A percentile compares a stretch with the other conserved stretches of the same genome.
Conservation (phyloP, 805 yeast species). For the Yamadazyma paraphyllophila region DNA sequence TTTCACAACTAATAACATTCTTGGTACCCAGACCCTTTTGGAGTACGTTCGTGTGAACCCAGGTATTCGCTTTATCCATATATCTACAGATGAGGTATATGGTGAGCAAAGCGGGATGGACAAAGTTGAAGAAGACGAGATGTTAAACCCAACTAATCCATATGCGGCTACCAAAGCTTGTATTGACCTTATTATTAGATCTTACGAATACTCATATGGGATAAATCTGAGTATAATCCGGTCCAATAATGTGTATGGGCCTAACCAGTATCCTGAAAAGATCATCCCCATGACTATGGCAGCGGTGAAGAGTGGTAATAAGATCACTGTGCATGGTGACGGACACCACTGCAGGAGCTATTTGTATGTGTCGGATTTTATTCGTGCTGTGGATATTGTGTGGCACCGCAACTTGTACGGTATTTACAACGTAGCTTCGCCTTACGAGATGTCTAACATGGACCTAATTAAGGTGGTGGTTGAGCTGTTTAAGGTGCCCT, state of each 20-base stretch:
- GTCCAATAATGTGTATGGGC: conserved; percentile 54
- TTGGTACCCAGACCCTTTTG: conserved; percentile 47
- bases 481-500: conserved; percentile 9
- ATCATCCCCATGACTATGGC: conserved; percentile 36
- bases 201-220: conserved; percentile 43
- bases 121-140: conserved; percentile 32
- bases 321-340: conserved; percentile 46
- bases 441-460: conserved; percentile 26
- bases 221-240: conserved; percentile 44
- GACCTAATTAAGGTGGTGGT: conserved; percentile 22
- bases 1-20: conserved; percentile 45
- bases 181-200: conserved; percentile 45
- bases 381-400: conserved; percentile 35
- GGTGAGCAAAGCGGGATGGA: conserved; percentile 36
- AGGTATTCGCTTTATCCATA: conserved; percentile 34
- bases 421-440: conserved; percentile 25
- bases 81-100: conserved; percentile 61
- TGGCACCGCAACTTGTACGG: conserved; percentile 17
- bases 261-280: conserved; percentile 54
- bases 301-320: conserved; percentile 21
- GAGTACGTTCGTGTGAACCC: conserved; percentile 32
- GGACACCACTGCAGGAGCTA: conserved; percentile 46
- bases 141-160: conserved; percentile 53
- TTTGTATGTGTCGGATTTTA: conserved; percentile 43
- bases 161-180: conserved; percentile 58